Evolutionary conservation across 1,139 yeast species (phyloP).

Genomic region (Yamadazyma membranifaciens): DNA sequence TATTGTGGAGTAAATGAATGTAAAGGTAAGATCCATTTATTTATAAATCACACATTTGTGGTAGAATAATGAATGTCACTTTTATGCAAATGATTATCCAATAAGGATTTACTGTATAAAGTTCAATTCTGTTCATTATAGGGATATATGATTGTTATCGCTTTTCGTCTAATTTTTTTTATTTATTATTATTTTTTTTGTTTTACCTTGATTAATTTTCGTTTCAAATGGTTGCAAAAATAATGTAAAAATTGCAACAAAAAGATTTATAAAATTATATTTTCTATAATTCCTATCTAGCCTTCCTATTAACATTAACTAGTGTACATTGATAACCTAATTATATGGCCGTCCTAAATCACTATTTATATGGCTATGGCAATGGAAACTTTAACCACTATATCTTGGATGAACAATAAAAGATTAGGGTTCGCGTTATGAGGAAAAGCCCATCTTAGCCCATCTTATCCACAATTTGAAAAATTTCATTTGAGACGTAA

Average conservation of each 20-base stretch:
- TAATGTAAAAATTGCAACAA: not conserved
- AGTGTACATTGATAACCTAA: too few relatives aligned
- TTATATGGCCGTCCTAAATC: too few relatives aligned
- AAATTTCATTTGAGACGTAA: not conserved
- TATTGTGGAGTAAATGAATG: not conserved
- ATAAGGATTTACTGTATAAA: constrained; percentile 1
- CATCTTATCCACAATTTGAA: not conserved
- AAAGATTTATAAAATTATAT: too few relatives aligned
- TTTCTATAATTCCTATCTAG: too few relatives aligned
- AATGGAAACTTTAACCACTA: too few relatives aligned
- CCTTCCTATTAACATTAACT: too few relatives aligned
- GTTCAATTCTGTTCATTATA: not conserved
- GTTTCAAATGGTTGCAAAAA: not conserved
- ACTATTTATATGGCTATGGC: too few relatives aligned
- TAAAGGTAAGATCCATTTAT: not conserved
- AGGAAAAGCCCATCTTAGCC: too few relatives aligned
- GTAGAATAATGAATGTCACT: constrained; percentile 25
- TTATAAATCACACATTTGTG: constrained; percentile 25
- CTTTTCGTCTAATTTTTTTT: not conserved
- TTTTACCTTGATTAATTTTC: too few relatives aligned
- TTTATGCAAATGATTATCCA: constrained; percentile 20
- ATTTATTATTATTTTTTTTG: not conserved
- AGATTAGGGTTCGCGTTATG: too few relatives aligned
- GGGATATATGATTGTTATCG: not conserved
- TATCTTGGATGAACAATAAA: too few relatives aligned